Evolutionary conservation across 352 stramenopile species (phyloP), one percentile per base, ranked within the genome.

Genomic region (Pythium grandisporangium): DNA sequence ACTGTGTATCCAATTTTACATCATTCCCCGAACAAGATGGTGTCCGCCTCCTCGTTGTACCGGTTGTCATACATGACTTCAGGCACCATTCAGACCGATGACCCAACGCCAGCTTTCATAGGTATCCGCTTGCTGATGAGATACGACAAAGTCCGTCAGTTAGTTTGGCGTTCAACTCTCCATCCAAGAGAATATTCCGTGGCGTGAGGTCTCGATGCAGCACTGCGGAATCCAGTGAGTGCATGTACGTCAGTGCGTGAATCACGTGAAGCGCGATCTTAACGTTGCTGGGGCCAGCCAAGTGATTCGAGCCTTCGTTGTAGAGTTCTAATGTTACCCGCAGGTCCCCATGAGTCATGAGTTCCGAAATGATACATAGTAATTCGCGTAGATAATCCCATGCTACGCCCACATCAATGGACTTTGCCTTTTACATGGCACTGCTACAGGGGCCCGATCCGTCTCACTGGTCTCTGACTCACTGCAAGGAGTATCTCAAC

Each of bases 121-220:
- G 5, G n/a, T n/a, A n/a, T n/a, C n/a, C n/a, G n/a, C 53, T 0
- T 40, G 55, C 19, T 70, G 51, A 21, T 57, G 34, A 37, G 60
- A 68, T 2, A 69, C 60, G 10, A 63, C 66, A 45, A 79, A 79
- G n/a, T n/a, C n/a, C n/a, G n/a, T n/a, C n/a, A n/a, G n/a, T n/a
- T n/a, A n/a, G n/a, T n/a, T n/a, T n/a, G n/a, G n/a, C n/a, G n/a
- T n/a, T n/a, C n/a, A n/a, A n/a, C n/a, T n/a, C n/a, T n/a, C n/a
- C n/a, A n/a, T n/a, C n/a, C n/a, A n/a, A n/a, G n/a, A n/a, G n/a
- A n/a, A n/a, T n/a, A n/a, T n/a, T n/a, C n/a, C n/a, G n/a, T n/a
- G n/a, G n/a, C n/a, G n/a, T n/a, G n/a, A n/a, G n/a, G n/a, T n/a
- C n/a, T n/a, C n/a, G n/a, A n/a, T n/a, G n/a, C n/a, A n/a, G n/a